phyloP scores from a whole-genome alignment of 2,329 filamentous ascomycete genomes.

The Fusarium proliferatum region DNA sequence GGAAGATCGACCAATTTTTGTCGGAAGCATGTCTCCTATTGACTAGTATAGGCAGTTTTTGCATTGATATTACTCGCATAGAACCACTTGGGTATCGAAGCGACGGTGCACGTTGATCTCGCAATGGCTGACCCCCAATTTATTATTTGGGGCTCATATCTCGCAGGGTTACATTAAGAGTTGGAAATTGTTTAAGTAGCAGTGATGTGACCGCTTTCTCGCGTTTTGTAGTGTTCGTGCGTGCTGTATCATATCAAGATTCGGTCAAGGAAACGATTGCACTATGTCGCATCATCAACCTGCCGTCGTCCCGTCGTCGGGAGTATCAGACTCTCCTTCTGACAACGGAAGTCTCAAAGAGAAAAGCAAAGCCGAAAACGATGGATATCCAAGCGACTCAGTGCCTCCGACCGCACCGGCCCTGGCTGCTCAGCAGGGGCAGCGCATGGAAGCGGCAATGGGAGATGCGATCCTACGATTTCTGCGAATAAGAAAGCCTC shows the following conservation, averaged over 20 bases:
- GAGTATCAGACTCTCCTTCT: neutral
- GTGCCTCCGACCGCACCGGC: constrained; percentile 16
- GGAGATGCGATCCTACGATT: constrained; percentile 49
- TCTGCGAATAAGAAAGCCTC: constrained; percentile 48
- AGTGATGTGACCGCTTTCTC: neutral
- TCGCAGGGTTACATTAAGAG: neutral
- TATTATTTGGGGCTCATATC: neutral
- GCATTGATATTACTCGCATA: neutral
- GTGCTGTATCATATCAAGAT: too few species aligned
- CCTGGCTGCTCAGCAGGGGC: constrained; percentile 41
- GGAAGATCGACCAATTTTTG: neutral
- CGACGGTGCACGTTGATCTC: neutral
- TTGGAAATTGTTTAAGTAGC: neutral
- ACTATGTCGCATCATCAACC: neutral
- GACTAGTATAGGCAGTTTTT: neutral
- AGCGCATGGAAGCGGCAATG: constrained; percentile 48
- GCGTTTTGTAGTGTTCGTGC: neutral
- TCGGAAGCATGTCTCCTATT: neutral
- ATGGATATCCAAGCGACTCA: neutral
- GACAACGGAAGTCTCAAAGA: neutral
- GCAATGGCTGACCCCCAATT: neutral
- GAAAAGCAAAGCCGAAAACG: neutral
- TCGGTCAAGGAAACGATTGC: neutral
- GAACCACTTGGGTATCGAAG: neutral
- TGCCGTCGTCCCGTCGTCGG: neutral